phyloP scores from a whole-genome alignment of 805 yeast genomes.

The Saturnispora galanensis region DNA sequence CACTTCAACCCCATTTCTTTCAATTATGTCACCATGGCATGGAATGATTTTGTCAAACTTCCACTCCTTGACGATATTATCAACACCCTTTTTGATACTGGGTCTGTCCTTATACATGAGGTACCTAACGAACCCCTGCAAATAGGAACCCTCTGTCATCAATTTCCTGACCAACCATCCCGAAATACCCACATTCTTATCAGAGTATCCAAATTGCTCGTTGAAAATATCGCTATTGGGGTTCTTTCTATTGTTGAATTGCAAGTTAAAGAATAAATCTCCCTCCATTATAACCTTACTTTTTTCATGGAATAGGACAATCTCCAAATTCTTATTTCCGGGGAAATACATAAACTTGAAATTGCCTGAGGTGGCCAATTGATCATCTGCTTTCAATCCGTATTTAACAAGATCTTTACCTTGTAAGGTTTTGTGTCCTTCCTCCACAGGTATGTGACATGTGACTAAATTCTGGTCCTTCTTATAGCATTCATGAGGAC shows the following conservation, averaged over 20 bases:
- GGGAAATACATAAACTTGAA: slow-evolving; percentile 51
- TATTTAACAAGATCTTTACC: slow-evolving; percentile 21
- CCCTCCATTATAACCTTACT: slow-evolving; percentile 46
- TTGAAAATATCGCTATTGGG: slow-evolving; percentile 22
- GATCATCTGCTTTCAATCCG: slow-evolving; percentile 20
- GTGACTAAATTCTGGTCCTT: background rate
- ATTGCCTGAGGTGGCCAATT: slow-evolving; percentile 26
- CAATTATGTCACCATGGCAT: slow-evolving; percentile 54
- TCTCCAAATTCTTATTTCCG: slow-evolving; percentile 45
- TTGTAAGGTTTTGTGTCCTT: background rate
- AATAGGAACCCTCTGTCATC: slow-evolving; percentile 12
- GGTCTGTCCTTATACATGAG: slow-evolving; percentile 9
- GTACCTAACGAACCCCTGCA: slow-evolving; percentile 6
- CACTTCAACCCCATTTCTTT: slow-evolving; percentile 26
- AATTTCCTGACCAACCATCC: slow-evolving; percentile 14
- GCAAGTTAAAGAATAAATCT: slow-evolving; percentile 52
- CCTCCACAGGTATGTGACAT: background rate
- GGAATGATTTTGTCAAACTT: slow-evolving; percentile 41
- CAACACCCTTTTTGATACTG: slow-evolving; percentile 14
- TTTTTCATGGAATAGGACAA: slow-evolving; percentile 38
- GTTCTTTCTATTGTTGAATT: slow-evolving; percentile 34
- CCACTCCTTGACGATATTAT: slow-evolving; percentile 29
- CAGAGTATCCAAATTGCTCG: slow-evolving; percentile 34
- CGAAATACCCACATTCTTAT: slow-evolving; percentile 34
- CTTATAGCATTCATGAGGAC: background rate